A percentile compares a stretch with the other conserved stretches of the same genome.
These are phyloP conservation scores for Medicago ruthenica DNA, from an alignment of 306 rosid genomes.

Conservation along the genomic window DNA sequence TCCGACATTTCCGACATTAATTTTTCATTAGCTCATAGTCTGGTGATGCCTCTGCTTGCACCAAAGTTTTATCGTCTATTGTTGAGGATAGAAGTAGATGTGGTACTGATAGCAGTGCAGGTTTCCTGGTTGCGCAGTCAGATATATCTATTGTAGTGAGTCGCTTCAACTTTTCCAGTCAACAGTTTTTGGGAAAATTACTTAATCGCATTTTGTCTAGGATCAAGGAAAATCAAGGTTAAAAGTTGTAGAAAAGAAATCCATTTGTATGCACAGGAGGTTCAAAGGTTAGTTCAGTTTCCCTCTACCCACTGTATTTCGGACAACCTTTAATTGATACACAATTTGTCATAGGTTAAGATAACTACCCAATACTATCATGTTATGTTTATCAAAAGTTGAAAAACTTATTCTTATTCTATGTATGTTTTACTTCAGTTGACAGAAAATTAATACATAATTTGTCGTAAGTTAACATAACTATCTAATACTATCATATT, in stretches of 20 bases:
- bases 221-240: constrained; percentile 69
- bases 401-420: too few relatives aligned
- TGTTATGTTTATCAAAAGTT: too few relatives aligned
- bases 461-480: too few relatives aligned
- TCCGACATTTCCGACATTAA: constrained; percentile 45
- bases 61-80: constrained; percentile 69
- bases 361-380: too few relatives aligned
- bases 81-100: constrained; percentile 59
- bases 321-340: too few relatives aligned
- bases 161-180: constrained; percentile 40
- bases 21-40: constrained; percentile 73
- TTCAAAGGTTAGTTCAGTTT: too few relatives aligned
- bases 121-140: constrained; percentile 84
- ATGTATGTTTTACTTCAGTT: too few relatives aligned
- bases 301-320: too few relatives aligned
- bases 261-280: too few relatives aligned
- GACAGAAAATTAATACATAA: too few relatives aligned
- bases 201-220: constrained; percentile 52
- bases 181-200: constrained; percentile 37
- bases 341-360: too few relatives aligned
- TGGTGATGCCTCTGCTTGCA: constrained; percentile 89
- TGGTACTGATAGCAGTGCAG: constrained; percentile 73
- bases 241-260: constrained; percentile 83
- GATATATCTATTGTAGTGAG: constrained; percentile 67
- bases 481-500: too few relatives aligned